Base-by-base conservation (phyloP, 345 rosid genomes). In the Heritiera littoralis region DNA sequence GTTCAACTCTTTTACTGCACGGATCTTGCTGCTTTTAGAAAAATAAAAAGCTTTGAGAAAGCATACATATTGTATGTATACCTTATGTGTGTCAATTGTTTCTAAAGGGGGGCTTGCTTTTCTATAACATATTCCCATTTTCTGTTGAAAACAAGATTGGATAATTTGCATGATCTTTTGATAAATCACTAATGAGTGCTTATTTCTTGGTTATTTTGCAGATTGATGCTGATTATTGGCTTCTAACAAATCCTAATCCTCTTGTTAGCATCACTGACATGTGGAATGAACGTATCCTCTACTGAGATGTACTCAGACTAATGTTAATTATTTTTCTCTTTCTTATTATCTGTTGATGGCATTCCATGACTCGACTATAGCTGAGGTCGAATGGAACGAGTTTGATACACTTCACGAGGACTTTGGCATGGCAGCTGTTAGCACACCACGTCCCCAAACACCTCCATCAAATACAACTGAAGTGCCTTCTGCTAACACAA, bases 171-270 rank as follows among this genome's bases (percentile, higher is more conserved):
- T 14, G 68, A 8, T 14, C 69, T 32, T 65, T 35, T 32, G 23
- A 51, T 10, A 59, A 59, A 43, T 2, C 18, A 54, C 49, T 66
- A 54, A 12, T 32, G 28, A 55, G 52, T 56, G 23, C 66, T 81
- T 23, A 68, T 48, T 55, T 81, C 69, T 72, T 75, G 45, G 52
- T 77, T 48, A 64, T 9, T 77, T 64, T 83, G 84, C 90, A 92
- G 97, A 86, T 86, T 80, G 94, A 88, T 77, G 92, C 90, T 77
- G 98, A 95, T 85, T 95, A 93, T 89, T 92, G 97, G 98, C 94
- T 95, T 51, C 85, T 89, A 82, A 92, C 98, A 83, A 98, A 95
- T 74, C 88, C 93, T 17, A 98, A 95, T 75, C 88, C 93, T 17
- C 93, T 86, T 23, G 89, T 93, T 78, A 93, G 98, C 90, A 90